Evolutionary conservation across 495 filamentous ascomycete species (phyloP).

Genomic region (Neurospora cerealis): DNA sequence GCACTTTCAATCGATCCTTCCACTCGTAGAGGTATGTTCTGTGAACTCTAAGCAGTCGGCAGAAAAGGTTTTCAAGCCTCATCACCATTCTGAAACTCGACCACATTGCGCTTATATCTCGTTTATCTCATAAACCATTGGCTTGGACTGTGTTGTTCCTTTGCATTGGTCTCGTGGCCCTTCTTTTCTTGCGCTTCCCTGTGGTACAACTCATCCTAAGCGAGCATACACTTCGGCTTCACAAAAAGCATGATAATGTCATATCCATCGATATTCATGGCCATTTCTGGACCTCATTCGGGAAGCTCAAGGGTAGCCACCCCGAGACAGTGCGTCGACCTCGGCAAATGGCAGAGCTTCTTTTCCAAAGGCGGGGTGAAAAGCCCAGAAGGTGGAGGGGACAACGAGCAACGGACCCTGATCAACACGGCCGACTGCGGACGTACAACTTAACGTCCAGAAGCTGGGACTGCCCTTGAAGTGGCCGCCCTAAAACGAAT

Average conservation of each 20-base stretch:
- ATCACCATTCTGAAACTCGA: neutral
- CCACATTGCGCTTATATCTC: neutral
- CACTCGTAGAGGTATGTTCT: neutral
- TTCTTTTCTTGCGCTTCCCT: neutral
- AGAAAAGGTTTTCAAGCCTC: neutral
- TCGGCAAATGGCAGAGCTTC: neutral
- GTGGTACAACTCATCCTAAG: neutral
- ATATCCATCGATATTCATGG: neutral
- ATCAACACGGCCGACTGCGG: neutral
- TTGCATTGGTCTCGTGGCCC: neutral
- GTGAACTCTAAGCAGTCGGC: neutral
- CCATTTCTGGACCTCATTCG: neutral
- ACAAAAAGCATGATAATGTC: neutral
- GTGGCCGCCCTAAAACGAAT: neutral
- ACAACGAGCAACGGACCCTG: neutral
- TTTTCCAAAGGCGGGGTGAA: neutral
- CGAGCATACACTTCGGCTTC: neutral
- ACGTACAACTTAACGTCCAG: neutral
- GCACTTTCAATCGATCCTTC: neutral
- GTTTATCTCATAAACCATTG: neutral
- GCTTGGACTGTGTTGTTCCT: neutral
- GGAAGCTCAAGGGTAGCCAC: neutral
- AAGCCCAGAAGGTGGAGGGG: neutral
- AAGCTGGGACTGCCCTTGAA: neutral
- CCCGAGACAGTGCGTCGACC: neutral